Evolutionary conservation across 2,329 filamentous ascomycete species (phyloP).

Genomic region (Aureobasidium zeae): DNA sequence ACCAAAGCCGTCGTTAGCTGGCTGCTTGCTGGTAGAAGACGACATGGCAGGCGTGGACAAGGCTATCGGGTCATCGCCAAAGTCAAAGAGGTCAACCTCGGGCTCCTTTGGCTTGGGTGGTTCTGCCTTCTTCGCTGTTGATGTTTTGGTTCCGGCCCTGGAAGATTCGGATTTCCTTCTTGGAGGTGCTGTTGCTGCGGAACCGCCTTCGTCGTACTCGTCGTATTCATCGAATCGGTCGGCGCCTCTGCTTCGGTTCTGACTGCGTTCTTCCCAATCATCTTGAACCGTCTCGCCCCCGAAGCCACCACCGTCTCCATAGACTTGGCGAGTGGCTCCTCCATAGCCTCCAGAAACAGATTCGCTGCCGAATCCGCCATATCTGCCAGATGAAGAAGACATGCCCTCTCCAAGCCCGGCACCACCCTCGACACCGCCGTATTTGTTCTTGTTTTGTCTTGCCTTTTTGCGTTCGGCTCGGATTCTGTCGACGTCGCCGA

Average conservation of each 20-base stretch:
- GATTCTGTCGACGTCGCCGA: constrained; percentile 85
- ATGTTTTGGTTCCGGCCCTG: constrained; percentile 25
- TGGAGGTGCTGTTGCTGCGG: constrained; percentile 42
- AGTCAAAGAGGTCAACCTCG: constrained; percentile 87
- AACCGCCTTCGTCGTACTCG: constrained; percentile 74
- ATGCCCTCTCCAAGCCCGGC: constrained; percentile 49
- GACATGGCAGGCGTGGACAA: constrained; percentile 35
- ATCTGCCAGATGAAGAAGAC: constrained; percentile 51
- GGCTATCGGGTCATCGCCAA: constrained; percentile 62
- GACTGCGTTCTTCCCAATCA: constrained; percentile 55
- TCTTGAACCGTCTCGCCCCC: constrained; percentile 60
- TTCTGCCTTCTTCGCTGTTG: constrained; percentile 53
- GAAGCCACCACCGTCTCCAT: constrained; percentile 92
- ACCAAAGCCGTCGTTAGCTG: constrained; percentile 71
- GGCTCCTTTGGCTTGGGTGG: constrained; percentile 73
- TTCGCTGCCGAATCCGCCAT: constrained; percentile 88
- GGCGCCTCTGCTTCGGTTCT: constrained; percentile 49
- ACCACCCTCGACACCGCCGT: constrained; percentile 86
- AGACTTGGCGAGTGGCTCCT: constrained; percentile 57
- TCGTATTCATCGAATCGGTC: constrained; percentile 96
- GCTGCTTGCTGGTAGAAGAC: constrained; percentile 36
- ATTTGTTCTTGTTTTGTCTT: constrained; percentile 82
- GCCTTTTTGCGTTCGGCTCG: constrained; percentile 74
- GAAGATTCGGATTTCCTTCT: constrained; percentile 40
- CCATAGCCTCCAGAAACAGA: constrained; percentile 31